A percentile compares a stretch with the other conserved stretches of the same genome.
phyloP scores from a whole-genome alignment of 1,284 basidiomycete species.

The Ceratobasidium sp. region DNA sequence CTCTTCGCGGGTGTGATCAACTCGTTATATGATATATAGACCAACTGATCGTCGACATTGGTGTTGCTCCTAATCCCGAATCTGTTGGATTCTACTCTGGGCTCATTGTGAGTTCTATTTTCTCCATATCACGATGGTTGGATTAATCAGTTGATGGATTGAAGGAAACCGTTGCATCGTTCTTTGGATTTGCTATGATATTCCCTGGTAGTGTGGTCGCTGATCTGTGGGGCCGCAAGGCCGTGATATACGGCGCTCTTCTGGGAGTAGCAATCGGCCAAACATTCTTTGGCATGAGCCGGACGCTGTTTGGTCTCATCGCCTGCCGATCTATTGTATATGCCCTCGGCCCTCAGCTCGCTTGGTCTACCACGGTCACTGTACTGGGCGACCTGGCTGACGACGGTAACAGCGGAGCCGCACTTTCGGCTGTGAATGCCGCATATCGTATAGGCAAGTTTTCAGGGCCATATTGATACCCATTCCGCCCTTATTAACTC shows the following conservation, averaged over 20 bases:
- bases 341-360: slow-evolving; percentile 31
- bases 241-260: slow-evolving; percentile 20
- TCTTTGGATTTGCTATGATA: slow-evolving; percentile 24
- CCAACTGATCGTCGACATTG: slow-evolving; percentile 34
- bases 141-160: neutral
- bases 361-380: slow-evolving; percentile 23
- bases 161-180: slow-evolving; percentile 42
- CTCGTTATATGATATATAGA: neutral
- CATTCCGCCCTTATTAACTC: neutral
- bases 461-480: too few relatives aligned
- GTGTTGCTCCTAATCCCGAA: slow-evolving; percentile 21
- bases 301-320: slow-evolving; percentile 14
- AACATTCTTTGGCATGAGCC: slow-evolving; percentile 21
- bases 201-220: slow-evolving; percentile 38
- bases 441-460: slow-evolving; percentile 20
- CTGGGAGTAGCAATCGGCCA: slow-evolving; percentile 27
- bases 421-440: slow-evolving; percentile 35
- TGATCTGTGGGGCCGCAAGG: slow-evolving; percentile 28
- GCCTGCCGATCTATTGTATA: slow-evolving; percentile 27
- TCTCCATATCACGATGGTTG: neutral
- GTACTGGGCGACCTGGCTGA: slow-evolving; percentile 22
- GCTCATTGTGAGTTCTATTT: slow-evolving; percentile 2
- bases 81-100: slow-evolving; percentile 42
- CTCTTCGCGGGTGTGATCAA: neutral
- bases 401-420: slow-evolving; percentile 5